Conservation (phyloP, 2,329 filamentous ascomycete genomes). For the Colletotrichum navitas region DNA sequence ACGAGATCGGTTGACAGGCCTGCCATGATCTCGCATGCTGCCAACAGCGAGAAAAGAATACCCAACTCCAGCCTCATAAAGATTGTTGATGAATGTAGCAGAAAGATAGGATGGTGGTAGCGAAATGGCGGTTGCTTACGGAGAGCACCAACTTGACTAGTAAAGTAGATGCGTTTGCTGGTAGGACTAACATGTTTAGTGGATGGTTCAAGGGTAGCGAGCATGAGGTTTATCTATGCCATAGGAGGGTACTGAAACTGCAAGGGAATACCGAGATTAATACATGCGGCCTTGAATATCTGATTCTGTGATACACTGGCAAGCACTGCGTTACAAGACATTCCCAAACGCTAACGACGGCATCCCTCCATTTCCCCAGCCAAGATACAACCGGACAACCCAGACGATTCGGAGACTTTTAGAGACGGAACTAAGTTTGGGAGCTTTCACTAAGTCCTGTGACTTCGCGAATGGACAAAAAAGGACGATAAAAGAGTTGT, state of each 20-base stretch:
- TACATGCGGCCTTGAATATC: neutral
- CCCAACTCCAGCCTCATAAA: neutral
- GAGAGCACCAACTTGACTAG: too few relatives aligned
- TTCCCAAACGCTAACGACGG: neutral
- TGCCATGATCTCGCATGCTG: neutral
- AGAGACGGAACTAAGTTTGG: too few relatives aligned
- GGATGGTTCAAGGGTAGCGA: too few relatives aligned
- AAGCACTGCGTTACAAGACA: neutral
- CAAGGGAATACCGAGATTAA: neutral
- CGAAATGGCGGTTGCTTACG: too few relatives aligned
- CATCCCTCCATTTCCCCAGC: neutral
- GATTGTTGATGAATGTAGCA: neutral
- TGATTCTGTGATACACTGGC: neutral
- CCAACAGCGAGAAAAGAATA: neutral
- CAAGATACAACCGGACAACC: neutral
- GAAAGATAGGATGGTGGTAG: neutral
- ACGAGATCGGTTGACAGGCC: neutral
- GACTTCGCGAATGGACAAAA: too few relatives aligned
- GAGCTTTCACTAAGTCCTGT: neutral
- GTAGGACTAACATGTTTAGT: neutral
- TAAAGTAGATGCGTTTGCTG: neutral
- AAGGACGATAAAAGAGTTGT: neutral
- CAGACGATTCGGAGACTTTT: neutral
- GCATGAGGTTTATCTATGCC: neutral
- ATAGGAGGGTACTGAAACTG: neutral